Base-by-base conservation (phyloP, 768 basidiomycete species). In the Boletus rex-veris region DNA sequence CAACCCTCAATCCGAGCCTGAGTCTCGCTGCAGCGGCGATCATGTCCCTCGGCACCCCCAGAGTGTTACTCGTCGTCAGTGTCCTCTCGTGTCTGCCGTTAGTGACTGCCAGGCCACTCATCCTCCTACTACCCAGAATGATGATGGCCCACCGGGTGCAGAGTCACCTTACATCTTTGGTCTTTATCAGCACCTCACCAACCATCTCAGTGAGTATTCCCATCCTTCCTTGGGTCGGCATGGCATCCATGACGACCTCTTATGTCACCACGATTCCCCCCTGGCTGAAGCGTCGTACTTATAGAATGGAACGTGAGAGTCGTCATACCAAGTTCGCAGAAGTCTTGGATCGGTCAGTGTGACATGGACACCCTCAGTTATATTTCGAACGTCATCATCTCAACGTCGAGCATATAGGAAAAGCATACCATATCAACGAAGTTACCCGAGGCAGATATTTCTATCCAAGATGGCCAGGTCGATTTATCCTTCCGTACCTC, bases 291-390 rank as follows among this genome's bases (percentile, higher is more conserved):
- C 42, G 19, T 19, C 18, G 26, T 24, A 26, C 28, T 28, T 28
- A n/a, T 57, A 87, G 89, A 85, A 14, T 90, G 86, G 85, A 75
- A 88, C 61, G 87, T 92, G 37, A 86, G 82, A 64, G 90, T 91
- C 15, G 86, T 91, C 50, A 73, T 91, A 24, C 89, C 89, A 14
- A 88, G 83, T 60, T 76, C 85, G 10, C 90, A 93, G 65, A 91
- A 90, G 67, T 90, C 88, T 36, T 93, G 91, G 90, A 91, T 93
- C 33, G 91, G 90, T 88, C 55, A 48, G 76, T 65, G 38, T 19
- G 21, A 37, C 42, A 19, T 28, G 52, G 33, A 26, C 26, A 24
- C 38, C 41, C 36, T 18, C 45, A 26, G 33, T 38, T 18, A n/a
- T 11, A 26, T 30, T 18, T 45, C 28, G 41, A 11, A n/a, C 26